phyloP scores from a whole-genome alignment of 2,329 filamentous ascomycete species.

The Pseudogymnoascus sp. region DNA sequence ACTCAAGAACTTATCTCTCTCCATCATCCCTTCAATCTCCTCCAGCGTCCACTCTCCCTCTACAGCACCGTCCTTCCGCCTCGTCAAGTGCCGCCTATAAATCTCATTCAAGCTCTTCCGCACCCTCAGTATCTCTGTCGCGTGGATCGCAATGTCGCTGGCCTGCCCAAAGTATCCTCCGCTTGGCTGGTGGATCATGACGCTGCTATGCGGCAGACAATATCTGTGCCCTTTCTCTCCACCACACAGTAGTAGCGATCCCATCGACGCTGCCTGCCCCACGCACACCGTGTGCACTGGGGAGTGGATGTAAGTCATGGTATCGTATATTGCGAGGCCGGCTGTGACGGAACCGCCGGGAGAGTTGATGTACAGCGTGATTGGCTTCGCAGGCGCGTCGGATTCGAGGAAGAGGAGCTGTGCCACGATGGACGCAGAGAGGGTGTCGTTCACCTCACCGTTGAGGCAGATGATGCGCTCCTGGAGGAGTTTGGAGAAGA shows the following conservation, averaged over 20 bases:
- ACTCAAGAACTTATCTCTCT: conserved; percentile 89
- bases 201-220: conserved; percentile 82
- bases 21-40: conserved; percentile 91
- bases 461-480: conserved; percentile 94
- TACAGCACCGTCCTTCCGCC: conserved; percentile 51
- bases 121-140: conserved; percentile 88
- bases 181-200: conserved; percentile 96
- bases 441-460: conserved; percentile 79
- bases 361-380: conserved; percentile 96
- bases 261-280: conserved; percentile 93
- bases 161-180: conserved; percentile 61
- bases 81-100: conserved; percentile 78
- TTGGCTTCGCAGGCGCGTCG: conserved; percentile 87
- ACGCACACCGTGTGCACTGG: conserved; percentile 93
- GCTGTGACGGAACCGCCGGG: conserved; percentile 90
- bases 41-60: conserved; percentile 58
- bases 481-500: conserved; percentile 74
- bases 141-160: conserved; percentile 89
- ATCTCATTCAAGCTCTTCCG: conserved; percentile 83
- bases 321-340: conserved; percentile 89
- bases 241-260: conserved; percentile 76
- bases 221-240: conserved; percentile 79
- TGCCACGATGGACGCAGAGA: conserved; percentile 89
- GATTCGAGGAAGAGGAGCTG: conserved; percentile 97
- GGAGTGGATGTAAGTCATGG: conserved; percentile 92